Percentiles rank a stretch among this genome's conserved stretches.
Conservation (phyloP, 345 rosid genomes). For the Hibiscus tridactylites region DNA sequence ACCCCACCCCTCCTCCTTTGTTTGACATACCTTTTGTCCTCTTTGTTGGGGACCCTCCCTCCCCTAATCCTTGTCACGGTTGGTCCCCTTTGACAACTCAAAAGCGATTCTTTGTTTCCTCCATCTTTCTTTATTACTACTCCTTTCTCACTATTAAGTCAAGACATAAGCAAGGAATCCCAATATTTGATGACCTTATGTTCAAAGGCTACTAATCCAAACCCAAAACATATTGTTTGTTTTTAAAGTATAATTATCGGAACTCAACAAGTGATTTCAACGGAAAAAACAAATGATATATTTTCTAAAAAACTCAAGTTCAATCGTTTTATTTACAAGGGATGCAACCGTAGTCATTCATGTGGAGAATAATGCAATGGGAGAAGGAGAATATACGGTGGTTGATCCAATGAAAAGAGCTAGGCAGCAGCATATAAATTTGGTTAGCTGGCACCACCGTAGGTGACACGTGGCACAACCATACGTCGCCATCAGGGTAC, state of each 20-base stretch:
- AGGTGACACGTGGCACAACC: background rate
- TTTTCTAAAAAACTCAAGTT: no score
- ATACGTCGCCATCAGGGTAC: background rate
- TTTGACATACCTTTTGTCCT: constrained; percentile 6
- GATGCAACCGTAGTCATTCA: background rate
- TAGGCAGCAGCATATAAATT: background rate
- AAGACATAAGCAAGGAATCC: background rate
- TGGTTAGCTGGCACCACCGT: background rate
- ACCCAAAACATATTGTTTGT: background rate
- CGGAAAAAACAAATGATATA: no score
- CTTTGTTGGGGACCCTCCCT: background rate
- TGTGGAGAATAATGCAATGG: background rate
- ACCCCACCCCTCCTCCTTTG: background rate
- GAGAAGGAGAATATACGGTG: background rate
- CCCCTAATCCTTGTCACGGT: background rate
- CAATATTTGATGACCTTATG: background rate
- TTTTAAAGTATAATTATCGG: no score
- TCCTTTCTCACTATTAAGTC: background rate
- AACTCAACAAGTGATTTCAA: no score
- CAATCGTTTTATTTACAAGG: no score
- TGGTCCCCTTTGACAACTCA: constrained; percentile 7
- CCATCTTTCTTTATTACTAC: background rate
- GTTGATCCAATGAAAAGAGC: background rate
- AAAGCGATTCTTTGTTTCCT: background rate
- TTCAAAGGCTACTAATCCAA: background rate